Conservation (phyloP, 176 grass and related monocot species). For the Puya raimondii region DNA sequence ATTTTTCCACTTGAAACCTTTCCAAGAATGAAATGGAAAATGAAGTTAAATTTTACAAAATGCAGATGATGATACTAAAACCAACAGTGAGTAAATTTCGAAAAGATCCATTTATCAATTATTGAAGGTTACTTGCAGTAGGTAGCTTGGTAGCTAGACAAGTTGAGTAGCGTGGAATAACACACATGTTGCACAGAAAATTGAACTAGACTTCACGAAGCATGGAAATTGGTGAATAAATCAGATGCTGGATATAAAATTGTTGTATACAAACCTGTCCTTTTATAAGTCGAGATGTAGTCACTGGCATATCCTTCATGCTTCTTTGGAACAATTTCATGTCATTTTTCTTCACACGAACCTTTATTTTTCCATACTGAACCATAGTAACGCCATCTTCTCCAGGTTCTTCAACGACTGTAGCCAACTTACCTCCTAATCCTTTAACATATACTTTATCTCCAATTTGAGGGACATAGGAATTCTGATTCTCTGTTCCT, state of each 20-base stretch:
- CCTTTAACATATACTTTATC: slow-evolving; percentile 55
- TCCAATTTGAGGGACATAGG: slow-evolving; percentile 49
- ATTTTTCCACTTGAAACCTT: too few species aligned
- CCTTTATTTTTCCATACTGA: slow-evolving; percentile 77
- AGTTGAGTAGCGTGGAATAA: too few species aligned
- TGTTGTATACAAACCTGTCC: slow-evolving; percentile 29
- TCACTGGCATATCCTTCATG: slow-evolving; percentile 6
- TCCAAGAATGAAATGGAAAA: too few species aligned
- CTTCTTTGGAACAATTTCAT: slow-evolving; percentile 54
- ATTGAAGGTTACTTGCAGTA: too few species aligned
- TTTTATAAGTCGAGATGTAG: slow-evolving; percentile 23
- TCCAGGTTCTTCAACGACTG: slow-evolving; percentile 41
- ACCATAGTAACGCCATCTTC: slow-evolving; percentile 48
- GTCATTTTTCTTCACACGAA: slow-evolving; percentile 40
- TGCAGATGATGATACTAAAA: too few species aligned
- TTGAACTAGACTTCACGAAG: too few species aligned
- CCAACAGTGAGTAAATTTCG: too few species aligned
- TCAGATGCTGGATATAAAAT: not conserved
- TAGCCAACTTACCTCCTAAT: slow-evolving; percentile 43
- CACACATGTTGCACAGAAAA: too few species aligned
- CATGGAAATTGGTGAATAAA: too few species aligned
- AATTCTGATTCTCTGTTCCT: slow-evolving; percentile 16
- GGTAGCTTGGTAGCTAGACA: too few species aligned
- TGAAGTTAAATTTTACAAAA: too few species aligned
- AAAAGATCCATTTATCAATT: too few species aligned